Evolutionary conservation across 257 asterid genomes (phyloP).

Genomic region (Solanum sitiens): DNA sequence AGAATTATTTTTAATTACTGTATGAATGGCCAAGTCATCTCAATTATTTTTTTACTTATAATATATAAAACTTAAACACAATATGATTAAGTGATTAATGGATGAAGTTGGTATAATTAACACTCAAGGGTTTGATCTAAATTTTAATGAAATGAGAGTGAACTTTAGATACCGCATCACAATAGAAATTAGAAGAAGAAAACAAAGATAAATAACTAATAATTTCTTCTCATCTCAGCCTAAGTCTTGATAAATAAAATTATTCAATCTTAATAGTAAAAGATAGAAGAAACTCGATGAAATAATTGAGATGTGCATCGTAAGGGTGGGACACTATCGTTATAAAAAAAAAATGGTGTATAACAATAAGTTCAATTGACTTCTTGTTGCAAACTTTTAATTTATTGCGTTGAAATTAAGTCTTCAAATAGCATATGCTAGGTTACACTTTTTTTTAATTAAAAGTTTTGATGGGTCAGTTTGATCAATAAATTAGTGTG

Average conservation of each 20-base stretch:
- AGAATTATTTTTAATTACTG: not conserved
- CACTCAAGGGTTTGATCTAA: not conserved
- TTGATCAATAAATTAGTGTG: not conserved
- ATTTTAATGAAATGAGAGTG: not conserved
- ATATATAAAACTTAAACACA: not conserved
- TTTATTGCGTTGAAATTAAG: not conserved
- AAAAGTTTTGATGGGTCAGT: not conserved
- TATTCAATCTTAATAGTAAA: not conserved
- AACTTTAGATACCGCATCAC: not conserved
- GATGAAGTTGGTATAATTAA: not conserved
- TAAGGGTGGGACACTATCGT: not conserved
- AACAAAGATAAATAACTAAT: not conserved
- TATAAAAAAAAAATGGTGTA: not conserved
- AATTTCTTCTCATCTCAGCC: not conserved
- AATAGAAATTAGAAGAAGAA: not conserved
- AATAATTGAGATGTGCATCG: not conserved
- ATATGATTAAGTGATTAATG: not conserved
- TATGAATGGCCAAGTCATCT: not conserved
- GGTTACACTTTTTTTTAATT: not conserved
- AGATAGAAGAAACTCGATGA: not conserved
- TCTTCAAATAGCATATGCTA: not conserved
- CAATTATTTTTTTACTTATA: not conserved
- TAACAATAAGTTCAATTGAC: not conserved
- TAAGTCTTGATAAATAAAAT: not conserved
- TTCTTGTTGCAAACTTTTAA: not conserved